These are phyloP conservation scores for Talaromyces sp. DNA, from an alignment of 2,329 filamentous ascomycete species.

Conservation along the genomic window DNA sequence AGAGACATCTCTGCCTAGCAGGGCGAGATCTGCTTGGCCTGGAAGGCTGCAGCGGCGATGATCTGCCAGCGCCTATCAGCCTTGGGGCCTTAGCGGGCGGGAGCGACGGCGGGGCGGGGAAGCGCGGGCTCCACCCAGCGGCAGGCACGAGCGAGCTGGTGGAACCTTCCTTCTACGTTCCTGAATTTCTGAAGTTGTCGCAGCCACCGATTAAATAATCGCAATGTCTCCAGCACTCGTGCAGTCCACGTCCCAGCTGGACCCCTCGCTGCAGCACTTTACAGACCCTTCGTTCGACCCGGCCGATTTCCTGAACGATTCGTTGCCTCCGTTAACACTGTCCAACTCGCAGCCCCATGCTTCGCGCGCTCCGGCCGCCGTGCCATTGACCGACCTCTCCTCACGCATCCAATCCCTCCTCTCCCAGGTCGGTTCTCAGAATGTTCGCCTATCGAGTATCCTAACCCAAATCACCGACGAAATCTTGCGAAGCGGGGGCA, in stretches of 20 bases:
- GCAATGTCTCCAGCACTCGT: neutral
- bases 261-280: conserved; percentile 70
- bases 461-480: conserved; percentile 91
- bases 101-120: no score
- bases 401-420: conserved; percentile 77
- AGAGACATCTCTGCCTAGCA: neutral
- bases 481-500: conserved; percentile 80
- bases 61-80: neutral
- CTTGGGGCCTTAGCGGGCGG: no score
- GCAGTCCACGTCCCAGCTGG: conserved; percentile 52
- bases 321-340: conserved; percentile 62
- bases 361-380: conserved; percentile 39
- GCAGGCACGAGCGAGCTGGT: neutral
- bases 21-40: no score
- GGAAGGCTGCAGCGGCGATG: neutral
- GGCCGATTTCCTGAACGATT: conserved; percentile 76
- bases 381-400: conserved; percentile 70
- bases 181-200: neutral
- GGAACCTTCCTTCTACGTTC: neutral
- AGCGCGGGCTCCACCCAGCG: neutral
- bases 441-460: conserved; percentile 70
- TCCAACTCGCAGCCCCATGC: conserved; percentile 37
- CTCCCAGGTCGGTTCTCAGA: conserved; percentile 83
- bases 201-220: neutral
- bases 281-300: conserved; percentile 73